Evolutionary conservation across 192 early-diverging fungal genomes (phyloP).

Genomic region (Coemansia sp.): DNA sequence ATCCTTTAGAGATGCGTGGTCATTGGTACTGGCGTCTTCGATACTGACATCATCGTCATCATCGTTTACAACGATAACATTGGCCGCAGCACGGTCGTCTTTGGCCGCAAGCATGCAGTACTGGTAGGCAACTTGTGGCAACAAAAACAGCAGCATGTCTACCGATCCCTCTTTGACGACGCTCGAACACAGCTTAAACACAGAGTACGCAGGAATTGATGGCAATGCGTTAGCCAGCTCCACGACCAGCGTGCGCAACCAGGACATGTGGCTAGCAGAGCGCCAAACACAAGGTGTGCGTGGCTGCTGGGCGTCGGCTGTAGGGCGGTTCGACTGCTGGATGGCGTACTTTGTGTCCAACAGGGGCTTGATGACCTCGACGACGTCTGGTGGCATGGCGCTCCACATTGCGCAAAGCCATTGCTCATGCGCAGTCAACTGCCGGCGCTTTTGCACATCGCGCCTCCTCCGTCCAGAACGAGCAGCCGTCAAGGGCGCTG

Average conservation of each 20-base stretch:
- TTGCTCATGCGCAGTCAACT: constrained; percentile 6
- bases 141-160: constrained; percentile 33
- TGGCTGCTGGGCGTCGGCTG: not conserved
- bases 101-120: constrained; percentile 16
- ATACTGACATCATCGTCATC: constrained; percentile 18
- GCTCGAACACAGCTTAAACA: constrained; percentile 40
- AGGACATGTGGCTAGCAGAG: constrained; percentile 15
- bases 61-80: constrained; percentile 27
- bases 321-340: constrained; percentile 19
- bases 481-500: not conserved
- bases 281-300: constrained; percentile 23
- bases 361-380: constrained; percentile 29
- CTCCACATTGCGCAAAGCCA: constrained; percentile 39
- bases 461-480: constrained; percentile 2
- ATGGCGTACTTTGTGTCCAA: constrained; percentile 50
- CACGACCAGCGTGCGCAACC: constrained; percentile 41
- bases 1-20: not conserved
- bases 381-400: constrained; percentile 32
- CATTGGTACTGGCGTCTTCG: not conserved
- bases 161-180: constrained; percentile 39
- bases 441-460: constrained; percentile 4
- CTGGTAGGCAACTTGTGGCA: constrained; percentile 39
- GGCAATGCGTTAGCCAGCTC: constrained; percentile 26
- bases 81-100: not conserved
- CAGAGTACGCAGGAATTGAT: not conserved